Evolutionary conservation across 495 filamentous ascomycete genomes (phyloP).

Genomic region (Astrothelium subdiscretum): DNA sequence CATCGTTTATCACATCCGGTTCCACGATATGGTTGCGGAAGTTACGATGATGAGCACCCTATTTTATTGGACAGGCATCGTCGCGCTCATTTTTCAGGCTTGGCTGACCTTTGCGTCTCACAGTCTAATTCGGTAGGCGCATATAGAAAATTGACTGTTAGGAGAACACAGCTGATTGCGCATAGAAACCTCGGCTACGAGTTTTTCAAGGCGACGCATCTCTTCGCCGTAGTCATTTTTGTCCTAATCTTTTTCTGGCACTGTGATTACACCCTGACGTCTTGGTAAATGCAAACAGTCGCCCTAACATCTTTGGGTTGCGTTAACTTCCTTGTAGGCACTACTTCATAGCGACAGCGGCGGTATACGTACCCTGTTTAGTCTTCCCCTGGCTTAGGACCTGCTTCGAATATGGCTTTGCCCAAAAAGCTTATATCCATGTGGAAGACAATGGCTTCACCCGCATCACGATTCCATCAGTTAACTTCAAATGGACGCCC

Average conservation of each 20-base stretch:
- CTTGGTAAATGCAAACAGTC: conserved; percentile 32
- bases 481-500: conserved; percentile 32
- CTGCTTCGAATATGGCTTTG: conserved; percentile 33
- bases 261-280: conserved; percentile 44
- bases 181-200: conserved; percentile 44
- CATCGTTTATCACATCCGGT: conserved; percentile 36
- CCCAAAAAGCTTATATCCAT: conserved; percentile 33
- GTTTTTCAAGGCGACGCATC: conserved; percentile 48
- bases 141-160: not conserved
- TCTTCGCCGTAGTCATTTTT: conserved; percentile 39
- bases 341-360: conserved; percentile 47
- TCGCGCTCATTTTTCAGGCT: conserved; percentile 42
- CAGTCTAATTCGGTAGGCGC: conserved; percentile 35
- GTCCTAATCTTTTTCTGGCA: conserved; percentile 47
- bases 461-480: conserved; percentile 36
- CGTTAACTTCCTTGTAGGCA: conserved; percentile 30
- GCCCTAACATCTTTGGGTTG: not conserved
- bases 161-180: not conserved
- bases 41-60: conserved; percentile 30
- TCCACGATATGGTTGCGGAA: conserved; percentile 36
- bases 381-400: conserved; percentile 34
- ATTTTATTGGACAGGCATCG: conserved; percentile 46
- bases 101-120: conserved; percentile 44
- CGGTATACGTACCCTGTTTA: conserved; percentile 37
- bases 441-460: conserved; percentile 33